A percentile compares a stretch with the other conserved stretches of the same genome.
phyloP scores from a whole-genome alignment of 768 basidiomycete genomes.

The Boletellus sp. region DNA sequence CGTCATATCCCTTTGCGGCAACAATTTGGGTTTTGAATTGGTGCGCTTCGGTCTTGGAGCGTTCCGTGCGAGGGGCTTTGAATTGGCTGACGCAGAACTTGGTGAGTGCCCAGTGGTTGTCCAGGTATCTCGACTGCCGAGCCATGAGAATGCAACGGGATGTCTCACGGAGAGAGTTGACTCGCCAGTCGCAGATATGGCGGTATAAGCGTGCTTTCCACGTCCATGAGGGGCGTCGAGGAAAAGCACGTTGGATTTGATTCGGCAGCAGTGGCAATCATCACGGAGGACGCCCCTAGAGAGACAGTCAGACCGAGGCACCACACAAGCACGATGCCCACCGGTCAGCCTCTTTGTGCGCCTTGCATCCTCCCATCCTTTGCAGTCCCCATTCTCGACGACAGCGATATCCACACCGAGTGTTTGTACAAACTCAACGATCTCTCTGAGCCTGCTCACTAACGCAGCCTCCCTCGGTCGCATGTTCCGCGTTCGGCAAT shows the following conservation, averaged over 20 bases:
- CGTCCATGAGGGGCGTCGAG: conserved; percentile 58
- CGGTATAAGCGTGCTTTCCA: conserved; percentile 67
- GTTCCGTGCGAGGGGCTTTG: conserved; percentile 56
- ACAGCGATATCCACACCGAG: conserved; percentile 81
- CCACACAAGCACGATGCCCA: conserved; percentile 26
- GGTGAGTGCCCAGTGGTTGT: conserved; percentile 78
- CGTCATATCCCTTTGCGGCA: conserved; percentile 60
- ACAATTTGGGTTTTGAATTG: conserved; percentile 50
- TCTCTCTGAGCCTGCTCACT: conserved; percentile 73
- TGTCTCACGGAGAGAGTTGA: not conserved
- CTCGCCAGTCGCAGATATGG: conserved; percentile 70
- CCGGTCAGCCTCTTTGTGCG: conserved; percentile 74
- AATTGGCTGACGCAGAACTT: conserved; percentile 87
- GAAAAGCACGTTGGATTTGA: conserved; percentile 88
- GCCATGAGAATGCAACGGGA: conserved; percentile 1
- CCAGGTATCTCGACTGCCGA: conserved; percentile 64
- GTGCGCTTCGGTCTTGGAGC: conserved; percentile 59
- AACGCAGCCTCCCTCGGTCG: conserved; percentile 75
- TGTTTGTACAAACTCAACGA: conserved; percentile 78
- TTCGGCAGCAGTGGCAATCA: conserved; percentile 96
- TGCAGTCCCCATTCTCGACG: conserved; percentile 91
- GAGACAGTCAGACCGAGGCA: not conserved
- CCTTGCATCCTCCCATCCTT: conserved; percentile 72
- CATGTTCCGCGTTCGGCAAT: conserved; percentile 94
- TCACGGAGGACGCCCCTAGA: conserved; percentile 80